Percentiles rank a stretch among this genome's conserved stretches.
Conservation (phyloP, 176 grass and related monocot species). For the Oryza glaberrima region DNA sequence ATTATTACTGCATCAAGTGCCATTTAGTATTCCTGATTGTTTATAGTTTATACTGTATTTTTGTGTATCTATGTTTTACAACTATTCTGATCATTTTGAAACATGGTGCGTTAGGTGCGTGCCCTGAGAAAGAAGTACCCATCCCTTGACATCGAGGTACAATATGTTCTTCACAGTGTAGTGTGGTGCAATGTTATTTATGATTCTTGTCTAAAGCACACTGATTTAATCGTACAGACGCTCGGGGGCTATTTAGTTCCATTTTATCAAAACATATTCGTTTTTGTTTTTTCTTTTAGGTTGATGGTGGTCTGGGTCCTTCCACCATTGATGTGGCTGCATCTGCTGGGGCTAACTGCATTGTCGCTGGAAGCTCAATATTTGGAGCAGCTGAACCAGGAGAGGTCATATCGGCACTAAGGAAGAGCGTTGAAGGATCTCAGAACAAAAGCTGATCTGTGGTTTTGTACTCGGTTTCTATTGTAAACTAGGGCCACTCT, state of each 20-base stretch:
- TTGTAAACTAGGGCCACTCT: slow-evolving; percentile 27
- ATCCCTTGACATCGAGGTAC: slow-evolving; percentile 76
- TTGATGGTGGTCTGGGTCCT: slow-evolving; percentile 91
- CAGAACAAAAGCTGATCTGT: slow-evolving; percentile 52
- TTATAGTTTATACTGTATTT: background rate
- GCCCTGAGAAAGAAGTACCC: slow-evolving; percentile 89
- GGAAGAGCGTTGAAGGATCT: slow-evolving; percentile 68
- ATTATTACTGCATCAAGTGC: background rate
- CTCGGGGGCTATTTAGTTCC: background rate
- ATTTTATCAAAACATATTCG: slow-evolving; percentile 8
- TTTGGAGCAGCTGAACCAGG: slow-evolving; percentile 73
- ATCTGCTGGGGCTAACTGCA: slow-evolving; percentile 87
- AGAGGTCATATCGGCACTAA: slow-evolving; percentile 71
- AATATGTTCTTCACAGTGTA: background rate
- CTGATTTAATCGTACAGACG: background rate
- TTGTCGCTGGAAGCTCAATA: slow-evolving; percentile 95
- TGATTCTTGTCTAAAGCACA: background rate
- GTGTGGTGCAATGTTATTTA: background rate
- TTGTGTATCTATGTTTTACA: background rate
- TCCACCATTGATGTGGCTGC: slow-evolving; percentile 78
- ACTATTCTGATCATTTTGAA: slow-evolving; percentile 21
- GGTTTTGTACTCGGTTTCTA: background rate
- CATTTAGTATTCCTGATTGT: background rate
- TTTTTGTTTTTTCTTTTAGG: slow-evolving; percentile 41
- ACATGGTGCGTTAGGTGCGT: slow-evolving; percentile 54